These are phyloP conservation scores for Verbascum thapsus DNA, from an alignment of 257 asterid species.

Conservation along the genomic window DNA sequence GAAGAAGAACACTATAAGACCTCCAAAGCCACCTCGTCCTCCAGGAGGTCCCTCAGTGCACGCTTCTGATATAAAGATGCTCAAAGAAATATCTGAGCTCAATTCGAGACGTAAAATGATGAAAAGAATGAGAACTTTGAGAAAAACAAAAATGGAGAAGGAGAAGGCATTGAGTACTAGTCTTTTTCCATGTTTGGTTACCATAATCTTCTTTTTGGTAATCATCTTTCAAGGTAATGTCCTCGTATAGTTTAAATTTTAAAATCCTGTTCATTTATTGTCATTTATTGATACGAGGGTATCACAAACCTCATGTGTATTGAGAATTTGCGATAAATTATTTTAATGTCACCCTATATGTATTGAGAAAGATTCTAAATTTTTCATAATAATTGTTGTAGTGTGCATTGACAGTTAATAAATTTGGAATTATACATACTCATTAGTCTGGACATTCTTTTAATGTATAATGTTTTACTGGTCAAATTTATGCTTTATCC, in stretches of 20 bases:
- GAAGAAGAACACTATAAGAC: conserved; percentile 37
- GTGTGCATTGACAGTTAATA: too few relatives aligned
- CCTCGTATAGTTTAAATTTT: too few relatives aligned
- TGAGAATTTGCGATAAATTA: too few relatives aligned
- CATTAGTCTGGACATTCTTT: too few relatives aligned
- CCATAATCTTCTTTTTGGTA: conserved; percentile 54
- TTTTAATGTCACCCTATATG: too few relatives aligned
- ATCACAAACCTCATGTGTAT: not conserved
- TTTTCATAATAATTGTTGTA: too few relatives aligned
- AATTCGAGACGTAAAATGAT: conserved; percentile 50
- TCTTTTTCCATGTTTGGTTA: conserved; percentile 49
- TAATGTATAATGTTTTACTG: not conserved
- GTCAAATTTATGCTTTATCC: not conserved
- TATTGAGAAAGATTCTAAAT: too few relatives aligned
- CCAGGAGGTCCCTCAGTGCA: conserved; percentile 58
- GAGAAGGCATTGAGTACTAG: conserved; percentile 39
- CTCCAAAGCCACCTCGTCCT: conserved; percentile 68
- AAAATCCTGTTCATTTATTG: not conserved
- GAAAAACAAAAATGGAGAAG: conserved; percentile 50
- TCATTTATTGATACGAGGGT: not conserved
- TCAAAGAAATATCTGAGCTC: conserved; percentile 59
- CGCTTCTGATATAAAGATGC: conserved; percentile 58
- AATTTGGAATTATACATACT: too few relatives aligned
- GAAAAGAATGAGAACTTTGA: conserved; percentile 50
- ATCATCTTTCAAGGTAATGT: conserved; percentile 60